phyloP scores from a whole-genome alignment of 176 grass and related monocot species.

The Coix lacrymajobi region DNA sequence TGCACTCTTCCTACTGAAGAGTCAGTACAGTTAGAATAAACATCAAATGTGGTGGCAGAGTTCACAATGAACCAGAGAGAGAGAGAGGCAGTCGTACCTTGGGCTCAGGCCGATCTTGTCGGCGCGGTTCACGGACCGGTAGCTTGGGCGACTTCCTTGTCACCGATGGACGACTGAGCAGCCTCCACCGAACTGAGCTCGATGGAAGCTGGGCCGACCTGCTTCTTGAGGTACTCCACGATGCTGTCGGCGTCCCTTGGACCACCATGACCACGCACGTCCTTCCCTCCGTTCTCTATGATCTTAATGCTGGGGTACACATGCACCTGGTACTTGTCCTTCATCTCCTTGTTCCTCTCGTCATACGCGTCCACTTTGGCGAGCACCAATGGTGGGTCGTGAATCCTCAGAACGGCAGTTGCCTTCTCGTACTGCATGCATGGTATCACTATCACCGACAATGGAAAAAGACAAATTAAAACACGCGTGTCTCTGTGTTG shows the following conservation, averaged over 20 bases:
- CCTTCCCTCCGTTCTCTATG: conserved; percentile 52
- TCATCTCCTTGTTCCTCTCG: conserved; percentile 68
- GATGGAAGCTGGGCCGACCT: conserved; percentile 56
- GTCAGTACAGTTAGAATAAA: no score
- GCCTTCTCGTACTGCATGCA: conserved; percentile 83
- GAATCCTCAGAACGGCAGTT: conserved; percentile 47
- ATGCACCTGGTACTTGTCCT: conserved; percentile 56
- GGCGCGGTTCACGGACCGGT: no score
- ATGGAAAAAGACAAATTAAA: conserved; percentile 6
- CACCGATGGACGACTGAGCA: conserved; percentile 17
- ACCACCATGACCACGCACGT: conserved; percentile 45
- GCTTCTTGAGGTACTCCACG: conserved; percentile 72
- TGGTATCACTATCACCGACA: conserved; percentile 5
- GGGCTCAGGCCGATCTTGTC: no score
- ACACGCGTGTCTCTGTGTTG: background rate
- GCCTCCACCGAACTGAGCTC: conserved; percentile 50
- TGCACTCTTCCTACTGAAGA: no score
- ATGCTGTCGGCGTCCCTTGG: conserved; percentile 63
- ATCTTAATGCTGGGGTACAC: conserved; percentile 70
- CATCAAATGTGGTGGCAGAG: no score
- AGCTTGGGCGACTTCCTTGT: no score
- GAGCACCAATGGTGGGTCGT: conserved; percentile 38
- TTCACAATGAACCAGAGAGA: no score
- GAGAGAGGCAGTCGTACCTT: no score
- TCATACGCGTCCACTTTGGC: conserved; percentile 68